Base-by-base conservation (phyloP, 176 grass and related monocot species). In the Musa itinerans region DNA sequence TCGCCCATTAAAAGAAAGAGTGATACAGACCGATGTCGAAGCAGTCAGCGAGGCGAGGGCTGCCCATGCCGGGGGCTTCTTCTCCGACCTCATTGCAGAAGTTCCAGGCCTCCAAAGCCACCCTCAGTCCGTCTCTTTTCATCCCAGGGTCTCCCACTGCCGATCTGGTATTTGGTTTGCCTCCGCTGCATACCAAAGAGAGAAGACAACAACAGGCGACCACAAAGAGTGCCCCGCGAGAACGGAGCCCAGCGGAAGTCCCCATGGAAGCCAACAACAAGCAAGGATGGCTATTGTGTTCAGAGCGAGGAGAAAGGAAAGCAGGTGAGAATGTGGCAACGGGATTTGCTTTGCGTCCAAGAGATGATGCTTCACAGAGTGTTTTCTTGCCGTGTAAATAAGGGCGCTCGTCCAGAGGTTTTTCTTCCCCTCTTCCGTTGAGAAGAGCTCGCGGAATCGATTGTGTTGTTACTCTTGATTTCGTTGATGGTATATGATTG, bases 31-130 rank as follows among this genome's bases (percentile, higher is more conserved):
- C 79, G 25, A 97, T 82, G 70, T 92, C 87, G 62, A 92, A 92
- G 89, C 93, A 97, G 74, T 97, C 93, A 56, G 90, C 93, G 71
- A 84, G 73, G 77, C 93, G 90, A 8, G 93, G 93, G 81, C 90
- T 97, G 80, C 90, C 90, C 87, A 93, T 97, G 53, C 72, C 76
- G 72, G 87, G 83, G 2, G 93, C 87, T 76, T 97, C 93, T 26
- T 50, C 58, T 19, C 93, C 93, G 49, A 97, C 93, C 89, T 97
- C 93, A 54, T 97, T 97, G 79, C 93, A 97, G 75, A 92, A 92
- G 73, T 92, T 92, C 93, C 90, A 97, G 50, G 90, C 93, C 71
- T 97, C 93, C 87, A 88, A 90, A 9, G 90, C 90, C 22, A 93
- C 81, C 59, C 85, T 89, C 48, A 97, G 78, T 51, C 90, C 87